Evolutionary conservation across 306 rosid species (phyloP).

Genomic region (Lithocarpus polystachyus): DNA sequence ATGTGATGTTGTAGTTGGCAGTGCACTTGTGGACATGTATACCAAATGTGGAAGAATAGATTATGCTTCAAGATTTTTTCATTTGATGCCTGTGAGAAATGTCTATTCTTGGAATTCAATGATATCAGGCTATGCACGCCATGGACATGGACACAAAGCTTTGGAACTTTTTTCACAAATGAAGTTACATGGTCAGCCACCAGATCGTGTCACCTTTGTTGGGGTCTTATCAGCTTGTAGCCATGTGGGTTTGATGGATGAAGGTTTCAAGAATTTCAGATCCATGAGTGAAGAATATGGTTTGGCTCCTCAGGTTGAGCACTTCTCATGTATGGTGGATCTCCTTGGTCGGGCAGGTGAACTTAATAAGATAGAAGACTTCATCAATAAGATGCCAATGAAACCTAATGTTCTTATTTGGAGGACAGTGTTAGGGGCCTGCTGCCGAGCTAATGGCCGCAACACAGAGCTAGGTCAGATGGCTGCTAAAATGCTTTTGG

Average conservation of each 20-base stretch:
- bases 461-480: constrained; percentile 65
- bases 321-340: constrained; percentile 90
- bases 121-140: constrained; percentile 90
- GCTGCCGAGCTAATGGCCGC: constrained; percentile 61
- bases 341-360: constrained; percentile 85
- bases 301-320: constrained; percentile 72
- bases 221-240: constrained; percentile 92
- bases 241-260: constrained; percentile 80
- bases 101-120: constrained; percentile 90
- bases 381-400: constrained; percentile 70
- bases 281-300: constrained; percentile 59
- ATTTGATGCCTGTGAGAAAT: constrained; percentile 71
- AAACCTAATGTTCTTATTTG: constrained; percentile 77
- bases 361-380: constrained; percentile 62
- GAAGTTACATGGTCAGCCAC: constrained; percentile 59
- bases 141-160: constrained; percentile 74
- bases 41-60: constrained; percentile 85
- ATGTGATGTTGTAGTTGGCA: constrained; percentile 78
- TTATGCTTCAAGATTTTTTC: constrained; percentile 86
- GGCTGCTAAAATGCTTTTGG: constrained; percentile 76
- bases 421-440: constrained; percentile 91
- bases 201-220: constrained; percentile 92
- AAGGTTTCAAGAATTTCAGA: constrained; percentile 67
- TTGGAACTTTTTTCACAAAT: constrained; percentile 62
- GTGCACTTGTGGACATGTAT: constrained; percentile 91